phyloP scores from a whole-genome alignment of 208 protist genomes.

The Polymyxa betae region DNA sequence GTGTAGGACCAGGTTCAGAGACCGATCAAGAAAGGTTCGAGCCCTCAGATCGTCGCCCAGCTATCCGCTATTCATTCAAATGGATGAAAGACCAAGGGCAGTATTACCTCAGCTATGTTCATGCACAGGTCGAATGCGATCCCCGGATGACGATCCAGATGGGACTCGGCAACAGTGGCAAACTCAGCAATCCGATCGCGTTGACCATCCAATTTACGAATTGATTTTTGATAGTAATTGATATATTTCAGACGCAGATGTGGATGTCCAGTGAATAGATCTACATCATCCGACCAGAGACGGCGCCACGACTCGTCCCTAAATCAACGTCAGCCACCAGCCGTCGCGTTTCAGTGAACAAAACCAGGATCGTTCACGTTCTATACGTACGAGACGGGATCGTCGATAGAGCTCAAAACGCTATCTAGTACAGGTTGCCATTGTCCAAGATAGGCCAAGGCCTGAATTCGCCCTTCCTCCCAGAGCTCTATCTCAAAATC shows the following conservation, averaged over 20 bases:
- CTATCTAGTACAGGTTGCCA: neutral
- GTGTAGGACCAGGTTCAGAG: too few species aligned
- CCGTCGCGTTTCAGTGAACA: too few species aligned
- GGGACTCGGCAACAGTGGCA: neutral
- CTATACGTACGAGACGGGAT: neutral
- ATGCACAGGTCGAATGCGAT: neutral
- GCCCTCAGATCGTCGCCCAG: too few species aligned
- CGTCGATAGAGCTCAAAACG: neutral
- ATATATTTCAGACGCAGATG: neutral
- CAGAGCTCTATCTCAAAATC: neutral
- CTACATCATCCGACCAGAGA: neutral
- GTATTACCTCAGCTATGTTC: too few species aligned
- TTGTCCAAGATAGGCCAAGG: neutral
- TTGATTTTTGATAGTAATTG: neutral
- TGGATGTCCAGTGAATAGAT: neutral
- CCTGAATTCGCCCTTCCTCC: neutral
- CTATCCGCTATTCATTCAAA: too few species aligned
- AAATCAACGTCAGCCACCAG: too few species aligned
- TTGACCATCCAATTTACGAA: neutral
- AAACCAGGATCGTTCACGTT: too few species aligned
- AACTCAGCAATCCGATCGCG: neutral
- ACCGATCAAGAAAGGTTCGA: too few species aligned
- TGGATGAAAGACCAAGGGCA: too few species aligned
- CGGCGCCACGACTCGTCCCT: too few species aligned
- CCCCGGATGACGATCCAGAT: neutral